Base-by-base conservation (phyloP, 345 rosid species). In the Schrenkiella parvula region DNA sequence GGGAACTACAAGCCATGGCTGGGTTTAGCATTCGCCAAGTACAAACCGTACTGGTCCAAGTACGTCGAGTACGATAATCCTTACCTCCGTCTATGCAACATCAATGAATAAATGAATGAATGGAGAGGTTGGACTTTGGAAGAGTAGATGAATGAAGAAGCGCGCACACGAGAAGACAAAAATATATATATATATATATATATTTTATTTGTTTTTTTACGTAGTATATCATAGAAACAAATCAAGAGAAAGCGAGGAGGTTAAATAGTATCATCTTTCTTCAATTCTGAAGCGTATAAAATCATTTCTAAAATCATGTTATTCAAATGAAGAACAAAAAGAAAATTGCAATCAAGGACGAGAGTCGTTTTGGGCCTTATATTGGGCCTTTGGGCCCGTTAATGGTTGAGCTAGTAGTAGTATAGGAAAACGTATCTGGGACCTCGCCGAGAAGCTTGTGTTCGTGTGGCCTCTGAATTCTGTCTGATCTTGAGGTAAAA, bases 1-100 rank as follows among this genome's bases (percentile, higher is more conserved):
- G 98, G 99, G 55, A 95, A 92, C 83, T 84, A 87, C 85, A 95
- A 92, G 86, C 99, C 98, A 17, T 95, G 98, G 99, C 82, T 95
- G 82, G 88, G 89, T 53, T 78, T 95, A 84, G 98, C 99, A 5
- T 71, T 89, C 14, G 66, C 88, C 75, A 95, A 92, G 84, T 95
- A 95, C 88, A 87, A 76, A 77, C 19, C 87, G 4, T 95, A 87
- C 79, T 95, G 99, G 98, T 87, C 97, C 43, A 92, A 75, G 80
- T 84, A 89, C 63, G 89, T 95, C 3, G 66, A 76, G 85, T 83
- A 42, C 59, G 88, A 87, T 77, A 91, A 88, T 77, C 87, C 85
- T 6, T 91, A 91, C 68, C 87, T 95, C 51, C 83, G 76, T 70
- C 81, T 31, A 42, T 95, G 98, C 84, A 60, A 88, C 82, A 79